A percentile compares a stretch with the other conserved stretches of the same genome.
Conservation (phyloP, 2,329 filamentous ascomycete species). For the Penicillium crustosum region DNA sequence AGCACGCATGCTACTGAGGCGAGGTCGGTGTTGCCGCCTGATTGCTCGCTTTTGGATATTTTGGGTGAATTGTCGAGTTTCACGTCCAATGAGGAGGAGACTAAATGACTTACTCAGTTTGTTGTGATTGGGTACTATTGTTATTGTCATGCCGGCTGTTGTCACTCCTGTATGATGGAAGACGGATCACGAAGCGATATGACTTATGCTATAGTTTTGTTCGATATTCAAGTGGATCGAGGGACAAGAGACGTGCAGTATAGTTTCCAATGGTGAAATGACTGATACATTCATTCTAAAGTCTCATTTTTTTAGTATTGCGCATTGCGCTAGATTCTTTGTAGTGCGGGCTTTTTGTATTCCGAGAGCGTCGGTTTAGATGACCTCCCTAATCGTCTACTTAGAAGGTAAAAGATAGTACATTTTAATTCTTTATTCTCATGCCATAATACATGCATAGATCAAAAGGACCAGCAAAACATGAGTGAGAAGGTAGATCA, state of each 20-base stretch:
- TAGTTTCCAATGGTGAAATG: not conserved
- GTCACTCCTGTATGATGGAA: not conserved
- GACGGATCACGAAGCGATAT: not conserved
- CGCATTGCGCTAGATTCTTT: not conserved
- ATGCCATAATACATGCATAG: constrained; percentile 7
- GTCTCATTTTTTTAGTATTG: not conserved
- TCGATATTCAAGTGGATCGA: not conserved
- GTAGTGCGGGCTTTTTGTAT: not conserved
- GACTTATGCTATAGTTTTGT: not conserved
- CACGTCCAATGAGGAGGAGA: constrained; percentile 31
- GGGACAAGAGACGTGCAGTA: not conserved
- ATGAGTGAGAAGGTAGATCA: constrained; percentile 5
- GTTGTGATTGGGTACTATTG: not conserved
- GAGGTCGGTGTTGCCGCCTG: constrained; percentile 75
- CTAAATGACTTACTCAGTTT: constrained; percentile 50
- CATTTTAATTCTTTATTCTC: constrained; percentile 16
- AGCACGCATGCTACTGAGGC: constrained; percentile 84
- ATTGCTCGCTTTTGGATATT: constrained; percentile 35
- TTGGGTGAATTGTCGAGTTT: constrained; percentile 5
- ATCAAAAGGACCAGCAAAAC: constrained; percentile 4
- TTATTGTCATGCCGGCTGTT: not conserved
- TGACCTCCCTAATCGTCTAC: not conserved
- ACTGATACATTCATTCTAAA: not conserved
- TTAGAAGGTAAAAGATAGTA: not conserved
- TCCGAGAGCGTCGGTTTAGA: not conserved